Evolutionary conservation across 768 basidiomycete genomes (phyloP).

Genomic region (Suillus weaverae): DNA sequence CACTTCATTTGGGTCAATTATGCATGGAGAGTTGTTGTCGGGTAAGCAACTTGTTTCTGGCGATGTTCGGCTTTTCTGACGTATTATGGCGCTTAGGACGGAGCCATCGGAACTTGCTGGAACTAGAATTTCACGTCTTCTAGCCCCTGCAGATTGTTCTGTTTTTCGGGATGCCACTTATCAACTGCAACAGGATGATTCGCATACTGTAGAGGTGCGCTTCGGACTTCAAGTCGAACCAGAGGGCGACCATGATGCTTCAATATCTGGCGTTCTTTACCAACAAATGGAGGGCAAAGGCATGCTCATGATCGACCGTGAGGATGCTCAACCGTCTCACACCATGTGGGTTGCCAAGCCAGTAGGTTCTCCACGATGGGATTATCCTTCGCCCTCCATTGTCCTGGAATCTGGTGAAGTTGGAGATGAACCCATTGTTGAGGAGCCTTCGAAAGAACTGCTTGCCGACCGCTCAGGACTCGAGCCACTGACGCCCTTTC

Average conservation of each 20-base stretch:
- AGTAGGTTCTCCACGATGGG: conserved; percentile 66
- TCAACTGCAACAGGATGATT: conserved; percentile 85
- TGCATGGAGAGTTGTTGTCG: conserved; percentile 90
- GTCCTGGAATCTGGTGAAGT: conserved; percentile 49
- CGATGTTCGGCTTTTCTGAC: conserved; percentile 18
- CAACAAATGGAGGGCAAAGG: conserved; percentile 97
- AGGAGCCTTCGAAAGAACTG: conserved; percentile 36
- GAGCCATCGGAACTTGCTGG: conserved; percentile 80
- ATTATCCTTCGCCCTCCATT: conserved; percentile 64
- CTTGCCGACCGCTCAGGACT: conserved; percentile 38
- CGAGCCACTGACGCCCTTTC: conserved; percentile 68
- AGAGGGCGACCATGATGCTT: conserved; percentile 53
- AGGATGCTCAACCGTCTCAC: conserved; percentile 84
- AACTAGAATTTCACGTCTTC: conserved; percentile 76
- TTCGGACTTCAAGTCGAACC: conserved; percentile 84
- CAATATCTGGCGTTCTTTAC: conserved; percentile 51
- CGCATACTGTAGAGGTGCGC: conserved; percentile 88
- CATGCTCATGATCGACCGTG: conserved; percentile 96
- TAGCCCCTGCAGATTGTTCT: conserved; percentile 75
- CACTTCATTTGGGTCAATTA: conserved; percentile 96
- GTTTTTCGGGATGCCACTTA: conserved; percentile 88
- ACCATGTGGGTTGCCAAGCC: conserved; percentile 99
- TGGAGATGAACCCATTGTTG: conserved; percentile 35
- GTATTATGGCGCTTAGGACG: conserved; percentile 49
- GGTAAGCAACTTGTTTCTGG: conserved; percentile 47